Conservation (phyloP, 2,329 filamentous ascomycete genomes). For the Thielaviopsis euricoi region DNA sequence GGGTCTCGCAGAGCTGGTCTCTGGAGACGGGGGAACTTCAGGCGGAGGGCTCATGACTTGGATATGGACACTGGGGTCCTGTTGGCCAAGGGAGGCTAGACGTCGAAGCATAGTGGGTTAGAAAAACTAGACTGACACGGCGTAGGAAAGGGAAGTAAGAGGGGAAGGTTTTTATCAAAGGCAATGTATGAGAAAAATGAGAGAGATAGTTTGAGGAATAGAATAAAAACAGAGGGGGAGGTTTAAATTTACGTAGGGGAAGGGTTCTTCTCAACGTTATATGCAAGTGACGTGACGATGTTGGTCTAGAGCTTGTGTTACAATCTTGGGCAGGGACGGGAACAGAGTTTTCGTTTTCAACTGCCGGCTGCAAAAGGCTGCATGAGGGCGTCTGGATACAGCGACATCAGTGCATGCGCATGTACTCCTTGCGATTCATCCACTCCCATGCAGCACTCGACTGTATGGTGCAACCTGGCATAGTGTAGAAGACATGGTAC, state of each 20-base stretch:
- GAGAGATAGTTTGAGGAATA: background rate
- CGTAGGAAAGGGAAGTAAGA: constrained; percentile 2
- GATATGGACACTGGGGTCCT: constrained; percentile 21
- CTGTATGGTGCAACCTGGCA: background rate
- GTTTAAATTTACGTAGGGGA: background rate
- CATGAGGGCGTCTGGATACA: background rate
- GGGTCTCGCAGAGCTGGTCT: constrained; percentile 27
- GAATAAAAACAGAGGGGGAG: background rate
- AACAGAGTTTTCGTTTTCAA: constrained; percentile 2
- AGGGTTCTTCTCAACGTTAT: background rate
- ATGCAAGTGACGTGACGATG: background rate
- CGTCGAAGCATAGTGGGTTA: constrained; percentile 26
- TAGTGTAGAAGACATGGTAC: background rate
- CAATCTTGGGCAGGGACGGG: background rate
- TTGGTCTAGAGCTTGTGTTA: background rate
- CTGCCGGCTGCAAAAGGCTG: constrained; percentile 4
- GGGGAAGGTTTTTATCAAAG: too few species aligned
- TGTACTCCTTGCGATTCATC: background rate
- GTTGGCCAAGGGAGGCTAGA: constrained; percentile 27
- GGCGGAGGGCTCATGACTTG: constrained; percentile 35
- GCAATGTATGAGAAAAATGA: background rate
- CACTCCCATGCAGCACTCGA: background rate
- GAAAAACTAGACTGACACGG: constrained; percentile 11
- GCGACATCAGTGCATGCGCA: background rate
- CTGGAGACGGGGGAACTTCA: constrained; percentile 38